Evolutionary conservation across 1,284 basidiomycete species (phyloP).

Genomic region (Trametes polyzona): DNA sequence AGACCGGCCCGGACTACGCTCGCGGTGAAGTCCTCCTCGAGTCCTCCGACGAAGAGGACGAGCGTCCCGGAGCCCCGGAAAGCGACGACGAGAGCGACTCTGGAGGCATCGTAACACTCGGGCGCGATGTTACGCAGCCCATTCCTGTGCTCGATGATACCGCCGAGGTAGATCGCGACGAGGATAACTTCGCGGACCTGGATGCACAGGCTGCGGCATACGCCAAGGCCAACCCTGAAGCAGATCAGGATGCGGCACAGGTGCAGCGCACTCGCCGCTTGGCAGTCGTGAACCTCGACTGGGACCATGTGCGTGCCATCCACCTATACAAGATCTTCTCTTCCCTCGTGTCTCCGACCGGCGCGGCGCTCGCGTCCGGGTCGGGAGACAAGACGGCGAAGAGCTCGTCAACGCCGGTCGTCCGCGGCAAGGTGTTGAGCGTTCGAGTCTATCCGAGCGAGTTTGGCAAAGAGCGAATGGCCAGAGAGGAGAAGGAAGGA

Average conservation of each 20-base stretch:
- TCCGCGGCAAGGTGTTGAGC: conserved; percentile 68
- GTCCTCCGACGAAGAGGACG: conserved; percentile 84
- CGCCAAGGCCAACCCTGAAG: conserved; percentile 45
- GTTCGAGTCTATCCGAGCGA: conserved; percentile 91
- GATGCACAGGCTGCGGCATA: conserved; percentile 77
- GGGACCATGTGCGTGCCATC: conserved; percentile 92
- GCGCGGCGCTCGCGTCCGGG: conserved; percentile 40
- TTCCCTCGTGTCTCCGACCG: conserved; percentile 77
- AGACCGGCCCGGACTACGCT: conserved; percentile 76
- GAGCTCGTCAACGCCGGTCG: conserved; percentile 34
- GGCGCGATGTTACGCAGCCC: conserved; percentile 44
- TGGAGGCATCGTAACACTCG: conserved; percentile 55
- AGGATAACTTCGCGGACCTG: conserved; percentile 68
- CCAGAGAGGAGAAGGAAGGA: conserved; percentile 87
- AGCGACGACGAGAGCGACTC: conserved; percentile 54
- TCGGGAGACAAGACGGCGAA: conserved; percentile 32
- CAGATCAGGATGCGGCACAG: conserved; percentile 39
- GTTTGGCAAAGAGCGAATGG: conserved; percentile 92
- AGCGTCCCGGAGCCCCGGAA: conserved; percentile 41
- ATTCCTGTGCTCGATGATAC: conserved; percentile 49
- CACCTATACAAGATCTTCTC: conserved; percentile 95
- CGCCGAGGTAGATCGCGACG: conserved; percentile 79
- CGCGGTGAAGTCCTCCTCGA: conserved; percentile 87
- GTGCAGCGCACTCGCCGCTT: conserved; percentile 72
- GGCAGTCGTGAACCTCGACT: conserved; percentile 96